Conservation (phyloP, 2,329 filamentous ascomycete genomes). For the Phyllosticta capitalensis region DNA sequence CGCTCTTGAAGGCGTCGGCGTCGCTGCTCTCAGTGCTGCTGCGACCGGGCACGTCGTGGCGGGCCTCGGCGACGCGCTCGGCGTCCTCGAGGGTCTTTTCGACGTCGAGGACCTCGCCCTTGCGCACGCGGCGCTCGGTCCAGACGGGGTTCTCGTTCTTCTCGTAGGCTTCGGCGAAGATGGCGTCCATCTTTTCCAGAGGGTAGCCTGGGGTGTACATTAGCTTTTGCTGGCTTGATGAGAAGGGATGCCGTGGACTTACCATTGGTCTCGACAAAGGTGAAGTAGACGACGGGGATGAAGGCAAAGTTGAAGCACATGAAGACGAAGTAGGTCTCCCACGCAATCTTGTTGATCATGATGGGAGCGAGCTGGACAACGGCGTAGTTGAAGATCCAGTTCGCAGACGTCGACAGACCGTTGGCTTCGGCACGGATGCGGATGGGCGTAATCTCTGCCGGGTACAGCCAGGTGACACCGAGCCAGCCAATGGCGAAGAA, state of each 20-base stretch:
- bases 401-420: conserved; percentile 26
- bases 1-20: background rate
- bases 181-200: conserved; percentile 22
- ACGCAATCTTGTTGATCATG: conserved; percentile 8
- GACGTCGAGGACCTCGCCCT: conserved; percentile 16
- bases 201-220: conserved; percentile 13
- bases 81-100: conserved; percentile 12
- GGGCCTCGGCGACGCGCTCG: conserved; percentile 3
- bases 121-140: conserved; percentile 16
- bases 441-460: conserved; percentile 36
- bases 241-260: background rate
- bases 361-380: conserved; percentile 36
- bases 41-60: background rate
- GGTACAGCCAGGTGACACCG: conserved; percentile 42
- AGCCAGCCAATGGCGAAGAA: conserved; percentile 45
- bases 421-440: conserved; percentile 28
- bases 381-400: conserved; percentile 29
- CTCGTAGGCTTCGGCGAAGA: conserved; percentile 19
- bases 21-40: background rate
- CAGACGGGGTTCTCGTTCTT: conserved; percentile 21
- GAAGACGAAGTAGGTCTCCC: conserved; percentile 12
- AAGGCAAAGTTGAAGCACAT: conserved; percentile 10
- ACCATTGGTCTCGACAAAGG: conserved; percentile 11
- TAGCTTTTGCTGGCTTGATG: background rate
- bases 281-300: conserved; percentile 18